Evolutionary conservation across 108 stramenopile species (phyloP), one percentile per base, ranked within the genome.

Genomic region (Bacterosira constricta): DNA sequence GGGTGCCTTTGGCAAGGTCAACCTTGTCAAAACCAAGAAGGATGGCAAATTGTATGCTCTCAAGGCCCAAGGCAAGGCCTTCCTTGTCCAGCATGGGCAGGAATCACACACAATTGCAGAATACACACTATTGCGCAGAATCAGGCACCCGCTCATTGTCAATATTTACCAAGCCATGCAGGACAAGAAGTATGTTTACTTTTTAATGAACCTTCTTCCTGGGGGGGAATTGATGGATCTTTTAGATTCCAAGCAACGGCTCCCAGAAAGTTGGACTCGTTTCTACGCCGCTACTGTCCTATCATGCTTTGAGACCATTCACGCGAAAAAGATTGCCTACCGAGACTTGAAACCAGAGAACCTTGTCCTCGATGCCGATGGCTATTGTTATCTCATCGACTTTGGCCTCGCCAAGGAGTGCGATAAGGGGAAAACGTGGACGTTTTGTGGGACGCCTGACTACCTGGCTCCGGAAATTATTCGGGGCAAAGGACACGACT

Each of bases 261-360:
- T 88, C 21, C 38, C 66, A 18, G 87, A 88, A 41, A 18, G 66
- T 38, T 73, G 65, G 67, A 42, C 73, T 20, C 44, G 49, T 11
- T 85, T 85, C 53, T 85, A 82, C 39, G 39, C 50, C 10, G 79
- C 69, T 20, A 68, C 71, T 23, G 87, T 88, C 10, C 26, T 88
- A 18, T 47, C 69, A n/a, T 84, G 76, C 4, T 85, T 85, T 61
- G 36, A 46, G n/a, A 63, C 70, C 70, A 45, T 77, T 10, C 76
- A 77, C 25, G 31, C 45, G n/a, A 63, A 56, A 29, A 50, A 68
- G 32, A 88, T 95, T 39, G 85, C 88, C 1, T 90, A 90, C 67
- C 82, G 89, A 34, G 89, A 90, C 67, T 60, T 90, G 37, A 90
- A 90, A 73, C 86, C 86, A 1, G 89, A 90, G 71, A 90, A 90